Evolutionary conservation across 1,284 basidiomycete species (phyloP).

Genomic region (Cutaneotrichosporon arboriforme): DNA sequence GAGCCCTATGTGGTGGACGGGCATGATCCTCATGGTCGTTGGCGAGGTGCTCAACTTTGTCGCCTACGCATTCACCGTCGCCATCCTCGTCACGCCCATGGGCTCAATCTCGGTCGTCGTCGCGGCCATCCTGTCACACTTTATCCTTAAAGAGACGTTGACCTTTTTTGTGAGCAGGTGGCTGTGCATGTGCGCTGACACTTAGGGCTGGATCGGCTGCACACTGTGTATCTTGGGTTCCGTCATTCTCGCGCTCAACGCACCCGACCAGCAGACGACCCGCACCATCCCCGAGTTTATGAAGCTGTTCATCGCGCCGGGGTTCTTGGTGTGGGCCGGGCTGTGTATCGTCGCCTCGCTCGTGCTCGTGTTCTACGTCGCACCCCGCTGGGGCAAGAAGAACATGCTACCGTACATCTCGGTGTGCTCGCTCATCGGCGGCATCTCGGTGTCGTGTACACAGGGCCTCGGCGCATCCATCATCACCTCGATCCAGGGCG

Average conservation of each 20-base stretch:
- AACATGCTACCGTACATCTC: slow-evolving; percentile 94
- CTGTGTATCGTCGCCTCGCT: slow-evolving; percentile 32
- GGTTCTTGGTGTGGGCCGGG: slow-evolving; percentile 71
- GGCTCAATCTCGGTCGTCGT: slow-evolving; percentile 95
- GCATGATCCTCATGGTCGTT: slow-evolving; percentile 48
- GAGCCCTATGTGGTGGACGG: slow-evolving; percentile 69
- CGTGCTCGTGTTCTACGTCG: slow-evolving; percentile 40
- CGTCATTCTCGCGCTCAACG: slow-evolving; percentile 57
- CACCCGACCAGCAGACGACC: slow-evolving; percentile 72
- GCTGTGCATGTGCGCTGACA: background rate
- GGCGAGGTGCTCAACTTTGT: slow-evolving; percentile 46
- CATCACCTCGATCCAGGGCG: slow-evolving; percentile 63
- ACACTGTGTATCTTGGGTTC: slow-evolving; percentile 78
- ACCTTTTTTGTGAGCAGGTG: slow-evolving; percentile 41
- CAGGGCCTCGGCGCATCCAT: slow-evolving; percentile 90
- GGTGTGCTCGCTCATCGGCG: slow-evolving; percentile 94
- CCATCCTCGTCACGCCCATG: slow-evolving; percentile 58
- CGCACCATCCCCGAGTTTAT: slow-evolving; percentile 76
- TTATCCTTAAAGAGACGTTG: slow-evolving; percentile 88
- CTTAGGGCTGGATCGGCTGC: slow-evolving; percentile 81
- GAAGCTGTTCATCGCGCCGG: slow-evolving; percentile 74
- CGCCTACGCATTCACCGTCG: slow-evolving; percentile 45
- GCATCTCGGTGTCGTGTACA: slow-evolving; percentile 91
- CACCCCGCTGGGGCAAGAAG: slow-evolving; percentile 71
- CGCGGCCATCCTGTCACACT: slow-evolving; percentile 85